phyloP scores from a whole-genome alignment of 2,329 filamentous ascomycete genomes.

The Leptodontidium sp. region DNA sequence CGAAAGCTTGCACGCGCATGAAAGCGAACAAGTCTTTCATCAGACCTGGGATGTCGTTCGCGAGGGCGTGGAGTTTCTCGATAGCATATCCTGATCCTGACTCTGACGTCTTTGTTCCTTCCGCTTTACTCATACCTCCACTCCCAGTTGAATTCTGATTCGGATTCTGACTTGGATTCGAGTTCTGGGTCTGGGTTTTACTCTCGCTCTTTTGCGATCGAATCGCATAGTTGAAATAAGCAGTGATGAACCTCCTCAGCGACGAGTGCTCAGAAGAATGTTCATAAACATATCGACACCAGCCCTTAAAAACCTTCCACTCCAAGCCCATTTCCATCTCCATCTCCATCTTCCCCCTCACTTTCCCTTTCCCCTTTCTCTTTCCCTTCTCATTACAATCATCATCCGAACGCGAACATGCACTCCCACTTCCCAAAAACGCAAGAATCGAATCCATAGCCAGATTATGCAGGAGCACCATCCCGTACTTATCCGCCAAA shows the following conservation, averaged over 20 bases:
- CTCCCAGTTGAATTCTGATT: not conserved
- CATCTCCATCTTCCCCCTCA: not conserved
- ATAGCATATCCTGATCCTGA: not conserved
- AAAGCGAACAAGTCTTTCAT: constrained; percentile 2
- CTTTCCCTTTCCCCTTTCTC: no score
- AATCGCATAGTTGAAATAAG: not conserved
- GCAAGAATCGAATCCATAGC: constrained; percentile 18
- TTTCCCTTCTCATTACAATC: not conserved
- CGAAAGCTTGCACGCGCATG: not conserved
- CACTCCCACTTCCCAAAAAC: not conserved
- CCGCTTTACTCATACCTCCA: not conserved
- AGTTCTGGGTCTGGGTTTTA: not conserved
- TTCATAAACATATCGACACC: constrained; percentile 6
- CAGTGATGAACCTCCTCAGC: not conserved
- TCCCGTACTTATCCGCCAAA: constrained; percentile 24
- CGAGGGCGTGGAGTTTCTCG: constrained; percentile 7
- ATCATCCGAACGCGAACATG: no score
- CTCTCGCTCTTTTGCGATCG: not conserved
- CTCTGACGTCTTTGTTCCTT: not conserved
- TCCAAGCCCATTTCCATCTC: not conserved
- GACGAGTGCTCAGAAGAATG: not conserved
- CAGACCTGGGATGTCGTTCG: not conserved
- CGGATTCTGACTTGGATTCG: not conserved
- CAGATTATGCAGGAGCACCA: constrained; percentile 20
- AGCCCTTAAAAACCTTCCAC: not conserved